A percentile compares a stretch with the other conserved stretches of the same genome.
Conservation (phyloP, 2,329 filamentous ascomycete genomes). For the Trichophyton simii region DNA sequence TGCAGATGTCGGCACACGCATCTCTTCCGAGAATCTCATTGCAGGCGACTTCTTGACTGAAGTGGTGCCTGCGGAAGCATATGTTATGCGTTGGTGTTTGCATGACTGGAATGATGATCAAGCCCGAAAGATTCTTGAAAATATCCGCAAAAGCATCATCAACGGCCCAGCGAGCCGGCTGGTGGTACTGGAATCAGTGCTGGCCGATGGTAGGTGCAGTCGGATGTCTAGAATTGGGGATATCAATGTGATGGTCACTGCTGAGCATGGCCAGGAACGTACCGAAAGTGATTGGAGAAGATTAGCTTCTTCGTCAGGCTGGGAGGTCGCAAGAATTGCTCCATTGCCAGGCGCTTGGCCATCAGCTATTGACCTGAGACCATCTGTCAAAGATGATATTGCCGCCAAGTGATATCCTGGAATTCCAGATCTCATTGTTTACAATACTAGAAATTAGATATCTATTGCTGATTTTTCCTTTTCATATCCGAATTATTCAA, state of each 20-base stretch:
- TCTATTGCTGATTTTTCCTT: too few species aligned
- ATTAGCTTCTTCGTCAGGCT: not conserved
- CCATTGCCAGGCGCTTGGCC: not conserved
- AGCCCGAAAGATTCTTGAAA: constrained; percentile 19
- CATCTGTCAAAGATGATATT: not conserved
- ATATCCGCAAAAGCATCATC: constrained; percentile 23
- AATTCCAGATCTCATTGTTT: too few species aligned
- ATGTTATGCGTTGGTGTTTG: constrained; percentile 32
- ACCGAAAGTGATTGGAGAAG: constrained; percentile 5
- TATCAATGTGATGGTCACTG: constrained; percentile 32
- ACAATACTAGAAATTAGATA: too few species aligned
- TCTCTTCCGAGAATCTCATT: constrained; percentile 21
- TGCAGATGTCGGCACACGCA: constrained; percentile 22
- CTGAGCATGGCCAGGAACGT: constrained; percentile 24
- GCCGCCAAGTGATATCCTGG: not conserved
- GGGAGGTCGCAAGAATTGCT: not conserved
- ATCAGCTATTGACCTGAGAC: not conserved
- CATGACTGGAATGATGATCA: constrained; percentile 32
- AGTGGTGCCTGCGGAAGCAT: constrained; percentile 23
- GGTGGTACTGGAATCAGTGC: constrained; percentile 29
- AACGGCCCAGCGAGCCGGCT: constrained; percentile 19
- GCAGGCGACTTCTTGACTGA: constrained; percentile 28
- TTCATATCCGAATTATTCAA: too few species aligned
- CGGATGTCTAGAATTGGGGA: constrained; percentile 30
- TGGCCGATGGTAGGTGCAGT: constrained; percentile 20